Evolutionary conservation across 768 basidiomycete genomes (phyloP).

Genomic region (Termitomyces sp.): DNA sequence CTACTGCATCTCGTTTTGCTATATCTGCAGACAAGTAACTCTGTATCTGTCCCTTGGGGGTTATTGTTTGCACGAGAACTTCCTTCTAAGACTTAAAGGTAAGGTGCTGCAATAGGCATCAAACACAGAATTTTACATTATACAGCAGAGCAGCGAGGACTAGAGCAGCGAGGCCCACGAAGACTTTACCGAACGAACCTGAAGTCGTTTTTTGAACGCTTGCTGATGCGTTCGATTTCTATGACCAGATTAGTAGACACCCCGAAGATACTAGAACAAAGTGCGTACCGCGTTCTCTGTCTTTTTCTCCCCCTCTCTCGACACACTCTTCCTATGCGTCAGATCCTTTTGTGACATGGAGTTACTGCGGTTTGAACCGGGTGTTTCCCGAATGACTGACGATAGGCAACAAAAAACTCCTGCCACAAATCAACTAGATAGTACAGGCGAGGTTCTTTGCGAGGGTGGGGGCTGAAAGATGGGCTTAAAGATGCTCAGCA

Average conservation of each 20-base stretch:
- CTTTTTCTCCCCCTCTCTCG: neutral
- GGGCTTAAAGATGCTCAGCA: neutral
- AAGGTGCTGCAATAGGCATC: neutral
- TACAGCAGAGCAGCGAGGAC: slow-evolving; percentile 9
- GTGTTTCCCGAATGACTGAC: neutral
- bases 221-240: neutral
- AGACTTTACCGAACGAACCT: neutral
- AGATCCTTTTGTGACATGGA: slow-evolving; percentile 2
- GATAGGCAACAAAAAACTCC: neutral
- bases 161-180: slow-evolving; percentile 8
- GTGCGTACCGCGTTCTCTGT: neutral
- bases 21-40: too few relatives aligned
- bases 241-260: neutral
- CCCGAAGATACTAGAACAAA: neutral
- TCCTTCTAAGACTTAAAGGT: neutral
- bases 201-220: neutral
- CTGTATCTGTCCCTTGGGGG: too few relatives aligned
- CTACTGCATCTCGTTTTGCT: too few relatives aligned
- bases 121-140: slow-evolving; percentile 2
- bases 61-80: too few relatives aligned
- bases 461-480: neutral
- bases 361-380: neutral
- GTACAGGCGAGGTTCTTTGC: neutral
- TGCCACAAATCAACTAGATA: neutral
- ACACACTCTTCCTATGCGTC: slow-evolving; percentile 7